phyloP scores from a whole-genome alignment of 495 filamentous ascomycete genomes.

The Lasiosphaeriaceae sp. region DNA sequence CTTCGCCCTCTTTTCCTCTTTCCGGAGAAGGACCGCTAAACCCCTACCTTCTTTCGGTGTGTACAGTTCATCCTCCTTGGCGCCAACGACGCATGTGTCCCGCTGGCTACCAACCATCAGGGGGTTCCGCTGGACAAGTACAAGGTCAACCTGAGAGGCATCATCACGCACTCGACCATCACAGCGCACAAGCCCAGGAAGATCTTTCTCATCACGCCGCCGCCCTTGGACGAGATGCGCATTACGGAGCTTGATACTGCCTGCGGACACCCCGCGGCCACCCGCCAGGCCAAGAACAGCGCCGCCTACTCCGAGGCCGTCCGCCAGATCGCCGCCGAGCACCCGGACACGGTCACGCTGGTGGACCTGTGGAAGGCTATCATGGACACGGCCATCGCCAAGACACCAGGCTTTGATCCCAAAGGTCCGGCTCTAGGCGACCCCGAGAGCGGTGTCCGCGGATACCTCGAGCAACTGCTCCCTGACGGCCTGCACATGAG shows the following conservation, averaged over 20 bases:
- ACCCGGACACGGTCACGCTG: slow-evolving; percentile 53
- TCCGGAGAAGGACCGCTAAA: neutral
- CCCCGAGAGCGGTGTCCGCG: slow-evolving; percentile 37
- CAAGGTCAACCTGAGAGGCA: slow-evolving; percentile 62
- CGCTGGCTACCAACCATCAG: slow-evolving; percentile 53
- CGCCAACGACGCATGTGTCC: slow-evolving; percentile 78
- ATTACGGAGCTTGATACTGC: slow-evolving; percentile 49
- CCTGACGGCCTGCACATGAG: slow-evolving; percentile 54
- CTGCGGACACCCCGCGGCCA: slow-evolving; percentile 45
- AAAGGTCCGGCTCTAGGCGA: slow-evolving; percentile 39
- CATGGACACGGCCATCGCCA: slow-evolving; percentile 52
- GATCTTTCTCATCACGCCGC: slow-evolving; percentile 73
- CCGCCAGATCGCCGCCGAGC: slow-evolving; percentile 58
- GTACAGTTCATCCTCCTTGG: slow-evolving; percentile 74
- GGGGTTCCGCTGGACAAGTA: slow-evolving; percentile 71
- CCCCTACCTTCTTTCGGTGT: neutral
- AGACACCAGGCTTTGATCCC: slow-evolving; percentile 37
- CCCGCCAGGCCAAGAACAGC: slow-evolving; percentile 59
- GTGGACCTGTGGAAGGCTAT: slow-evolving; percentile 73
- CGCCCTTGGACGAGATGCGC: slow-evolving; percentile 76
- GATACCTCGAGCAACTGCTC: slow-evolving; percentile 43
- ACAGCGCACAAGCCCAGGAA: slow-evolving; percentile 64
- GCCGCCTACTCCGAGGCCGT: slow-evolving; percentile 69
- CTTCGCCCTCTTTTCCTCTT: too few species aligned
- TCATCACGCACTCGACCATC: slow-evolving; percentile 66